These are phyloP conservation scores for Bathelium albidoporum DNA, from an alignment of 495 filamentous ascomycete species.

Conservation along the genomic window DNA sequence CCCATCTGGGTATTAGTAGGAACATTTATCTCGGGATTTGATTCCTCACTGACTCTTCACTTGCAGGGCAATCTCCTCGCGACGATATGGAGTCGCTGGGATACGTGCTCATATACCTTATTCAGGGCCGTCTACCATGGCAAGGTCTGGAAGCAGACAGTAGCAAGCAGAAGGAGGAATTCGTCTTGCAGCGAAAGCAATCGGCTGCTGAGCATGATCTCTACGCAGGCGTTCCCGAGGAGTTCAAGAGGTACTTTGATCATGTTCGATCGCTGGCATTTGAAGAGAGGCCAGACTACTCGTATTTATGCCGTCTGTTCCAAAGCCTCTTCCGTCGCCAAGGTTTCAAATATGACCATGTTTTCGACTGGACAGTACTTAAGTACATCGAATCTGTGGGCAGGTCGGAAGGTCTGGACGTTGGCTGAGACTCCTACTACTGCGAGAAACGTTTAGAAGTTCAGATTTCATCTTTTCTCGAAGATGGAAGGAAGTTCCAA, in stretches of 20 bases:
- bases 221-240: constrained; percentile 9
- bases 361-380: constrained; percentile 22
- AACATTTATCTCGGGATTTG: background rate
- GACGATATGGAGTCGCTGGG: constrained; percentile 37
- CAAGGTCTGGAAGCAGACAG: constrained; percentile 15
- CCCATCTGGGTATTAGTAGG: constrained; percentile 27
- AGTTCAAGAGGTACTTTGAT: constrained; percentile 21
- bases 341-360: constrained; percentile 17
- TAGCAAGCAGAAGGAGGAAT: constrained; percentile 11
- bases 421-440: constrained; percentile 1
- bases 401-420: background rate
- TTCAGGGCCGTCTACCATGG: constrained; percentile 34
- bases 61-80: constrained; percentile 27
- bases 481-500: too few relatives aligned
- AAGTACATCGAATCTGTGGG: constrained; percentile 9
- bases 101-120: constrained; percentile 33
- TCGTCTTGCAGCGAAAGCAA: constrained; percentile 17
- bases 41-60: constrained; percentile 16
- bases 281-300: constrained; percentile 12
- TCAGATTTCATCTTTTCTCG: background rate
- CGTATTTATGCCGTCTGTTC: constrained; percentile 15
- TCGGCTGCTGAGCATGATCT: constrained; percentile 8
- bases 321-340: constrained; percentile 14
- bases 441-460: background rate
- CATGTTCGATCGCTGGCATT: constrained; percentile 8